Evolutionary conservation across 805 yeast species (phyloP), one percentile per base, ranked within the genome.

Genomic region (Nakazawaea peltata): DNA sequence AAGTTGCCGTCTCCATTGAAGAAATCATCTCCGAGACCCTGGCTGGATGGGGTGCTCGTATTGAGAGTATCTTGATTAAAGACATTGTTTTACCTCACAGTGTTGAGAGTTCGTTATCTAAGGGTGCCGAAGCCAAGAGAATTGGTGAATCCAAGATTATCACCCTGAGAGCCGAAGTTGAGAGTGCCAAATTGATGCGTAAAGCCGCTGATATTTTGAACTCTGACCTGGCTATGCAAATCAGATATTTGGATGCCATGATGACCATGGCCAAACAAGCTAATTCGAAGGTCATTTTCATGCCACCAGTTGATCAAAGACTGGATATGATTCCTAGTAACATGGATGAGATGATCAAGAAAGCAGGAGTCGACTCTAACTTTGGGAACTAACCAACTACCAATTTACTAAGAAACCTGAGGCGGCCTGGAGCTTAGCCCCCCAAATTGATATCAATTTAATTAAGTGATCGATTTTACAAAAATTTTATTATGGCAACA

Each of bases 131-230:
- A 61, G 78, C 83, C 28, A 74, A 74, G 59, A 63, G 87, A 55
- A 75, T 78, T 41, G 86, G 86, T 60, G 87, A 79, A 54, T 70
- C 79, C 49, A 79, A 79, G 65, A 78, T 79, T 50, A 79, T 79
- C 50, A 74, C 77, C 42, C 85, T 85, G 24, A 72, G 69, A 53
- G 84, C 85, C 14, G 87, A 79, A 59, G 85, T 78, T 34, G 87
- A 79, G 55, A 63, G 75, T 50, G 84, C 86, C 34, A 77, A 77
- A 54, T 67, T 77, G 44, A 78, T 79, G 85, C 70, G 87, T 61
- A 75, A 77, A 55, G 85, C 86, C 19, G 84, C 86, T 35, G 85
- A 79, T 54, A 77, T 79, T 40, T 67, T 79, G 49, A 80, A 81
- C 30, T 74, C 82, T 26, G 77, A 77, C 45, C 74, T 85, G 11